Evolutionary conservation across 2,329 filamentous ascomycete species (phyloP).

Genomic region (Pezicula rhizophila): DNA sequence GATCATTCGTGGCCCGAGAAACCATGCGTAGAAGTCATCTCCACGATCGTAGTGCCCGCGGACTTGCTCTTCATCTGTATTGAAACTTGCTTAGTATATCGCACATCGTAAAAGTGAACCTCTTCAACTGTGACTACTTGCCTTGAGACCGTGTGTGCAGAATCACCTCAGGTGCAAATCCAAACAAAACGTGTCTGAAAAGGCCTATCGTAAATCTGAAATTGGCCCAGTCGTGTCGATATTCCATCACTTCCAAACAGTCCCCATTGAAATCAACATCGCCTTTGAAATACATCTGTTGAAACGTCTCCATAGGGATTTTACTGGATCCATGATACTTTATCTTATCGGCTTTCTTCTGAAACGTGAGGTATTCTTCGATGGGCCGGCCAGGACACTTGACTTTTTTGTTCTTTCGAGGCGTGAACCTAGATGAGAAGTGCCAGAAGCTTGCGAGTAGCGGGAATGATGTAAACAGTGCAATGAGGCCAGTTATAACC

Average conservation of each 20-base stretch:
- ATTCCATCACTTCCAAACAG: slow-evolving; percentile 27
- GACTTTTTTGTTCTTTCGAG: slow-evolving; percentile 23
- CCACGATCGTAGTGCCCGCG: slow-evolving; percentile 28
- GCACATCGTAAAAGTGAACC: not conserved
- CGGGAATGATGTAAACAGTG: slow-evolving; percentile 14
- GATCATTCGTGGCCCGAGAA: slow-evolving; percentile 30
- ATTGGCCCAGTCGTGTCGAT: slow-evolving; percentile 29
- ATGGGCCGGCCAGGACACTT: slow-evolving; percentile 20
- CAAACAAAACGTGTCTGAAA: slow-evolving; percentile 27
- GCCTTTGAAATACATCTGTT: slow-evolving; percentile 27
- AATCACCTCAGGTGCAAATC: slow-evolving; percentile 23
- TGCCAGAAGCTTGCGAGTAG: slow-evolving; percentile 20
- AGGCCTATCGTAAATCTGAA: slow-evolving; percentile 26
- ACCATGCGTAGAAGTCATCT: slow-evolving; percentile 29
- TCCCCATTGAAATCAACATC: slow-evolving; percentile 29
- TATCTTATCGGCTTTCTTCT: slow-evolving; percentile 17
- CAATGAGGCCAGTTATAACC: slow-evolving; percentile 14
- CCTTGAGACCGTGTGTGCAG: slow-evolving; percentile 23
- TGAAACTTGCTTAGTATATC: slow-evolving; percentile 18
- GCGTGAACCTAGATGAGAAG: slow-evolving; percentile 16
- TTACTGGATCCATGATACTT: slow-evolving; percentile 23
- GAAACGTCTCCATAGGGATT: slow-evolving; percentile 24
- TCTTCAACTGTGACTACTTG: not conserved
- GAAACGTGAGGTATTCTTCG: slow-evolving; percentile 25
- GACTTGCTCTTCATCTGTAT: slow-evolving; percentile 27